These are phyloP conservation scores for Plectranthus barbatus DNA, from an alignment of 257 asterid species.

Conservation along the genomic window DNA sequence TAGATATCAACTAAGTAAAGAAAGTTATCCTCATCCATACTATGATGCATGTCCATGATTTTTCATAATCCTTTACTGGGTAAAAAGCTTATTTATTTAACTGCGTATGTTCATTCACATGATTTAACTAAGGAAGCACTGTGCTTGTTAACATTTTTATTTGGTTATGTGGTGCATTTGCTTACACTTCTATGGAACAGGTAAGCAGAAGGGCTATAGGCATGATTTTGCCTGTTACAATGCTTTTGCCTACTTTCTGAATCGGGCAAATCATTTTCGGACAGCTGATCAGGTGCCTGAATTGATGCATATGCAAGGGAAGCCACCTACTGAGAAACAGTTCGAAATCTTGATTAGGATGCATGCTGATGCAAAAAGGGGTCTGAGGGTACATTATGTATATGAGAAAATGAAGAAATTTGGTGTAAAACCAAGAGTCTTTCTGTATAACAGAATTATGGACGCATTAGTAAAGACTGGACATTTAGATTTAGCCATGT, in stretches of 20 bases:
- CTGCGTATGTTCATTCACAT: too few relatives aligned
- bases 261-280: conserved; percentile 66
- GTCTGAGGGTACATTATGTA: conserved; percentile 81
- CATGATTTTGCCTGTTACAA: conserved; percentile 95
- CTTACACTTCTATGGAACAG: conserved; percentile 36
- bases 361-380: conserved; percentile 86
- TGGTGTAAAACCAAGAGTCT: conserved; percentile 81
- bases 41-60: too few relatives aligned
- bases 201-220: conserved; percentile 90
- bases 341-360: conserved; percentile 85
- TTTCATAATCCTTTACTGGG: too few relatives aligned
- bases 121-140: background rate
- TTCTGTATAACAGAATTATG: conserved; percentile 74
- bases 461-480: conserved; percentile 82
- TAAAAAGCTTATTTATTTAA: too few relatives aligned
- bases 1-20: too few relatives aligned
- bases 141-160: background rate
- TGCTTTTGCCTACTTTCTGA: conserved; percentile 78
- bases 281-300: conserved; percentile 97
- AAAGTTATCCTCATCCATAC: too few relatives aligned
- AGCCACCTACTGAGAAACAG: conserved; percentile 86
- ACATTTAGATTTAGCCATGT: conserved; percentile 74
- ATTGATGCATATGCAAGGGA: conserved; percentile 93
- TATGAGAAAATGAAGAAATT: conserved; percentile 91
- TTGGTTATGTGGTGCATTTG: background rate